Evolutionary conservation across 345 rosid genomes (phyloP), one percentile per base, ranked within the genome.

Genomic region (Carallia pectinifolia): DNA sequence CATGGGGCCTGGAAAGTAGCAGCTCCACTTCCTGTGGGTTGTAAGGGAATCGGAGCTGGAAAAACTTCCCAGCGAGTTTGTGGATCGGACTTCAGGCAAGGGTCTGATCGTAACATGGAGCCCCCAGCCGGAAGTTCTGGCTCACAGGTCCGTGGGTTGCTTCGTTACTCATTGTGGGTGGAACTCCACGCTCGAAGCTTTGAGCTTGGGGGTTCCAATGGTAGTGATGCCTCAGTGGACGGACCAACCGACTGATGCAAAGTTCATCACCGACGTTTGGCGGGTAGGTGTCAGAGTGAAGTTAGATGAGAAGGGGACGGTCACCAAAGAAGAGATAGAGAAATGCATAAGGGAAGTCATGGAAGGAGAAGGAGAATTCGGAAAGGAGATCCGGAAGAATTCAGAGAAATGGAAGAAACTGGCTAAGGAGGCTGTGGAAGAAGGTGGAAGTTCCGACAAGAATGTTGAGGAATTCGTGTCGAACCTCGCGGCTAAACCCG

Each of bases 101-200:
- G 87, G 89, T 37, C 5, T 84, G 52, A 62, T 89, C 4, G 88
- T 84, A 29, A 81, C 61, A 6, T 87, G 94, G 94, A 68, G 85
- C 64, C 74, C 78, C 33, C 94, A 89, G 62, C 76, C 84, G n/a
- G 76, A 84, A 71, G 87, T 87, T 54, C 62, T 89, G 19, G 76
- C 83, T 59, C 89, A 87, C 13, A 68, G 39, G 10, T 76, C 91
- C 7, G 66, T 84, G 0, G 86, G 94, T 7, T 89, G 94, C 70
- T 89, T 89, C 61, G 54, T 89, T 69, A 82, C 89, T 13, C 94
- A 85, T 34, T 85, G 86, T 19, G 89, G 93, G 4, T 86, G 93
- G 93, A 88, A 88, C 80, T 88, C 93, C 6, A 86, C 88, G 2
- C 53, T 89, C 0, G 94, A 89, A 74, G 88, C 88, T 2, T 5